Conservation (phyloP, 805 yeast species). For the Lipomyces yamanashiensis region DNA sequence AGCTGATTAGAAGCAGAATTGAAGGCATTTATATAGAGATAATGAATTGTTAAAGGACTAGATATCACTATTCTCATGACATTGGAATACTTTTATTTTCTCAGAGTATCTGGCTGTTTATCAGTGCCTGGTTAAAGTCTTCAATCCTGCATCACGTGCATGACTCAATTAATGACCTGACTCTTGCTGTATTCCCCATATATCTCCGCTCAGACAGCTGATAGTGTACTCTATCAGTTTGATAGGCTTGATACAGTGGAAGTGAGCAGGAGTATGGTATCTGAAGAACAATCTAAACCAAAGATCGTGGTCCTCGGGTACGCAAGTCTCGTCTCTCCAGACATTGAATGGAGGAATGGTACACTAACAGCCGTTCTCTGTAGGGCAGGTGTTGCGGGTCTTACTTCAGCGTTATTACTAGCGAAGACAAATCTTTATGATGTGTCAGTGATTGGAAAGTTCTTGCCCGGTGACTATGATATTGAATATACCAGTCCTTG, state of each 20-base stretch:
- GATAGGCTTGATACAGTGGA: neutral
- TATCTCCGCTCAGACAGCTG: too few species aligned
- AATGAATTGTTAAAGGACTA: too few species aligned
- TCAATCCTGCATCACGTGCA: too few species aligned
- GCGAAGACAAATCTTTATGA: conserved; percentile 48
- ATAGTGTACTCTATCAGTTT: neutral
- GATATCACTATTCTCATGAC: too few species aligned
- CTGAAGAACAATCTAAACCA: neutral
- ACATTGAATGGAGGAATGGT: neutral
- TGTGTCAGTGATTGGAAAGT: conserved; percentile 65
- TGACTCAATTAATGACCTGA: too few species aligned
- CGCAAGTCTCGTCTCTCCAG: neutral
- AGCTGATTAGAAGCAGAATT: too few species aligned
- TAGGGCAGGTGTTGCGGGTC: conserved; percentile 61
- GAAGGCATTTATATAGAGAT: too few species aligned
- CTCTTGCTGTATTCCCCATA: too few species aligned
- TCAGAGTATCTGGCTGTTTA: too few species aligned
- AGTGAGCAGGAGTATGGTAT: neutral
- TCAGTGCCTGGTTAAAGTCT: too few species aligned
- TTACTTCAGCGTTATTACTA: conserved; percentile 56
- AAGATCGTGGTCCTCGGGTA: conserved; percentile 3
- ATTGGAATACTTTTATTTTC: too few species aligned
- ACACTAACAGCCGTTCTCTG: conserved; percentile 7
- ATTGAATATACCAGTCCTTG: conserved; percentile 78
- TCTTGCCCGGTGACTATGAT: conserved; percentile 78